Evolutionary conservation across 2,329 filamentous ascomycete genomes (phyloP).

Genomic region (Ophiostoma quercus): DNA sequence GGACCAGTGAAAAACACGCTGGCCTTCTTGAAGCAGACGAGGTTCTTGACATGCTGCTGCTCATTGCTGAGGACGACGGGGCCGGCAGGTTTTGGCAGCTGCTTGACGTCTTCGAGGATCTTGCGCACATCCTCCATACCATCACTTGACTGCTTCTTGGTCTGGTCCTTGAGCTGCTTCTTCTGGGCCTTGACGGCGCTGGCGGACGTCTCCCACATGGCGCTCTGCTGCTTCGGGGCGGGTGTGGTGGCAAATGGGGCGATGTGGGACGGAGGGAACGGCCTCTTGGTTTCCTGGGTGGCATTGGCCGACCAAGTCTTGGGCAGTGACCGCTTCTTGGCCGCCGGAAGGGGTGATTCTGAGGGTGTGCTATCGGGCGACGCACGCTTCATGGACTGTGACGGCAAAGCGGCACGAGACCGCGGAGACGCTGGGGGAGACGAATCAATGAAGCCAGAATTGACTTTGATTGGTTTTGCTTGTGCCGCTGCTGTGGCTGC

Average conservation of each 20-base stretch:
- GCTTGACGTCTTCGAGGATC: not conserved
- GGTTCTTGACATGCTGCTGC: constrained; percentile 73
- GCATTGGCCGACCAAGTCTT: constrained; percentile 35
- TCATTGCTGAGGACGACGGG: constrained; percentile 75
- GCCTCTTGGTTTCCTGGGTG: constrained; percentile 20
- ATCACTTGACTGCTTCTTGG: constrained; percentile 39
- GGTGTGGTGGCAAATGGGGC: constrained; percentile 35
- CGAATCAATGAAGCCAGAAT: constrained; percentile 41
- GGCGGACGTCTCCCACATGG: constrained; percentile 67
- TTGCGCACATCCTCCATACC: constrained; percentile 27
- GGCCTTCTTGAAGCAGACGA: constrained; percentile 73
- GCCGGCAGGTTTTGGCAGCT: constrained; percentile 32
- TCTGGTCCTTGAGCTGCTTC: constrained; percentile 63
- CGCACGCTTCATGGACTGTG: constrained; percentile 40
- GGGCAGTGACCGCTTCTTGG: constrained; percentile 62
- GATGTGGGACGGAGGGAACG: constrained; percentile 27
- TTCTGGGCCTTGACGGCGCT: constrained; percentile 73
- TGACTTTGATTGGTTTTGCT: not conserved
- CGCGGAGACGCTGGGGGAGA: constrained; percentile 66
- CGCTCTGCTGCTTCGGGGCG: constrained; percentile 34
- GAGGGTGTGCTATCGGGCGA: constrained; percentile 34
- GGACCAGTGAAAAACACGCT: constrained; percentile 98
- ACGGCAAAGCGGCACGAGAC: constrained; percentile 28
- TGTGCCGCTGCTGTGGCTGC: constrained; percentile 30
- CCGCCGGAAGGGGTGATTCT: constrained; percentile 34